Base-by-base conservation (phyloP, 306 rosid species). In the Pyrus betulifolia region DNA sequence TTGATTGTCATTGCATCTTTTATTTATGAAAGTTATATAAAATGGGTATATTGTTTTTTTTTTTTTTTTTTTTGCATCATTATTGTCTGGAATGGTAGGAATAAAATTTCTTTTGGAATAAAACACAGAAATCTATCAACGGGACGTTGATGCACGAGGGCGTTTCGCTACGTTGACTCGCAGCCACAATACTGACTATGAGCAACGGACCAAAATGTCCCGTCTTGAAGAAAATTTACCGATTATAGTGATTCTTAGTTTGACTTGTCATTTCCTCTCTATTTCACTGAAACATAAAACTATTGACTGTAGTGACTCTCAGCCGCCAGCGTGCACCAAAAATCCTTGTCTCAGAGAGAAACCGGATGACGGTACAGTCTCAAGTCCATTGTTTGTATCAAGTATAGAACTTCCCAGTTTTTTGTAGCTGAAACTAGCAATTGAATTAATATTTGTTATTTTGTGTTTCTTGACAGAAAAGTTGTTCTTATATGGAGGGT, bases 181-280 rank as follows among this genome's bases (percentile, higher is more conserved):
- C 45, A 42, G 12, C 12, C 45, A 42, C 45, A 42, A 9, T 42
- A 42, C 12, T 9, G 45, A 42, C 12, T 9, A 9, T 42, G 45
- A 42, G 45, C 45, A 42, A 42, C 12, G 3, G 45, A 42, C 45
- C 45, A 42, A 42, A 42, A 38, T 38, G 42, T 38, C 9, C 10
- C 42, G 7, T 38, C 42, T 7, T 7, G 42, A 38, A 38, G 10
- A 38, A 38, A 38, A 38, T 38, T 38, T 38, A 38, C 9, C 1
- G 9, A 38, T 38, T 38, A 0, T 38, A 7, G 2, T 5, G 42
- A 38, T 2, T 38, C 59, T 52, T 77, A 68, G 28, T 84, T 77
- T 8, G 79, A 80, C 69, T 72, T 76, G 28, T 67, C 81, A 22
- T 80, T 84, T 19, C 71, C 77, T 61, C 67, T 30, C n/a, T 6